Evolutionary conservation across 306 rosid species (phyloP).

Genomic region (Ceratonia siliqua): DNA sequence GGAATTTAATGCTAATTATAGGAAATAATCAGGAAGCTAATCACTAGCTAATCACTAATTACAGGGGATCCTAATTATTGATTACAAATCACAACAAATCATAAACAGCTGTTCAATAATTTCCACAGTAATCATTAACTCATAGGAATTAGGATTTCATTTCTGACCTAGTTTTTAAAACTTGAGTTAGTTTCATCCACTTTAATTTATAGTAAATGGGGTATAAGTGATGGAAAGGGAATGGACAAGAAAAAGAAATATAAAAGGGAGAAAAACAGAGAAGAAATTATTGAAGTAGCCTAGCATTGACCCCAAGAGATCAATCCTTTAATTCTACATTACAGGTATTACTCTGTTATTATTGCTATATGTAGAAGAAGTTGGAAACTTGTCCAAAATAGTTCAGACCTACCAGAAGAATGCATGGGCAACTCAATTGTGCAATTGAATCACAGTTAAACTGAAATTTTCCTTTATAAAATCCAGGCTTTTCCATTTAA

Average conservation of each 20-base stretch:
- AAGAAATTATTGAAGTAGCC: neutral
- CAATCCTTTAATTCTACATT: slow-evolving; percentile 19
- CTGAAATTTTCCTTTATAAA: slow-evolving; percentile 29
- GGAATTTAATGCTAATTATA: too few species aligned
- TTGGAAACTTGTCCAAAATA: neutral
- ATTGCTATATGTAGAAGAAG: slow-evolving; percentile 17
- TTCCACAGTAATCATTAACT: too few species aligned
- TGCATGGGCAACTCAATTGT: neutral
- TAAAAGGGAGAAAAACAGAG: too few species aligned
- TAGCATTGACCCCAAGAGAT: neutral
- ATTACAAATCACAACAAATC: too few species aligned
- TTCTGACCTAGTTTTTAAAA: neutral
- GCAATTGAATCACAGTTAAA: slow-evolving; percentile 2
- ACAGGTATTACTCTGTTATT: slow-evolving; percentile 22
- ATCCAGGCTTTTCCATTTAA: slow-evolving; percentile 65
- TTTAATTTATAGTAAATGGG: neutral
- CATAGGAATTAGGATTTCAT: slow-evolving; percentile 4
- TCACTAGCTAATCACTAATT: too few species aligned
- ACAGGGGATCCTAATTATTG: too few species aligned
- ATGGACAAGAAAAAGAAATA: neutral
- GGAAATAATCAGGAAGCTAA: too few species aligned
- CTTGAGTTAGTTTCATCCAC: slow-evolving; percentile 11
- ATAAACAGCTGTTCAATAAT: too few species aligned
- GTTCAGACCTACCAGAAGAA: neutral
- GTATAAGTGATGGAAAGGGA: neutral